Conservation (phyloP, 1,284 basidiomycete genomes). For the Stereum hirsutum region DNA sequence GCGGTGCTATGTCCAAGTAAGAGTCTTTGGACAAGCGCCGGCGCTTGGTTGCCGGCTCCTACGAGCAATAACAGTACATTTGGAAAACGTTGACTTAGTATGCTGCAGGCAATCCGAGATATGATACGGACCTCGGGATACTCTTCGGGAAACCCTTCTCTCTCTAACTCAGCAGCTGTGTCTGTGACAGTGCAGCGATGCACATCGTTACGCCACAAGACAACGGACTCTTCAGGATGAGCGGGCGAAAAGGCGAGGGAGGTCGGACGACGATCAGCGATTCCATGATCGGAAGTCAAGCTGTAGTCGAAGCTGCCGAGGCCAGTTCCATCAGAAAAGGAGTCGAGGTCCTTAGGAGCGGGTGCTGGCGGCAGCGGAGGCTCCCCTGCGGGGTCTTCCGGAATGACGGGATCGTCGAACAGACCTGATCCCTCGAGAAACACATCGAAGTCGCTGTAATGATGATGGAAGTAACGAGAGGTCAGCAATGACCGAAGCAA, state of each 20-base stretch:
- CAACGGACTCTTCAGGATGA: conserved; percentile 14
- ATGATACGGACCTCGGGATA: conserved; percentile 9
- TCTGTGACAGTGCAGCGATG: conserved; percentile 5
- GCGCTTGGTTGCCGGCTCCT: conserved; percentile 14
- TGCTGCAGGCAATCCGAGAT: background rate
- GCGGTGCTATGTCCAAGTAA: background rate
- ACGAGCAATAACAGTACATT: too few species aligned
- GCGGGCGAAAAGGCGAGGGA: conserved; percentile 23
- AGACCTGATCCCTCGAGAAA: background rate
- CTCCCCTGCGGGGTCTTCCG: too few species aligned
- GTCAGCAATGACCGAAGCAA: background rate
- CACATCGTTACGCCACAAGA: conserved; percentile 13
- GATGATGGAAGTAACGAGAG: background rate
- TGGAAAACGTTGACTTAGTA: conserved; percentile 8
- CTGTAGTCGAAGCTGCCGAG: conserved; percentile 39
- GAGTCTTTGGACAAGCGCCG: conserved; percentile 9
- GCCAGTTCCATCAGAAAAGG: conserved; percentile 44
- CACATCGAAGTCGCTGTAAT: background rate
- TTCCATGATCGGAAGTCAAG: conserved; percentile 13
- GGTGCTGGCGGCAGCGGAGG: conserved; percentile 28
- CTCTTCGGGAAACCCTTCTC: conserved; percentile 5
- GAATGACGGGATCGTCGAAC: background rate
- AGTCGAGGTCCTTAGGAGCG: conserved; percentile 38
- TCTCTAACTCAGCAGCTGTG: background rate
- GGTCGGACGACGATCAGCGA: conserved; percentile 14